Base-by-base conservation (phyloP, 768 basidiomycete species). In the Boletellus emodensis region DNA sequence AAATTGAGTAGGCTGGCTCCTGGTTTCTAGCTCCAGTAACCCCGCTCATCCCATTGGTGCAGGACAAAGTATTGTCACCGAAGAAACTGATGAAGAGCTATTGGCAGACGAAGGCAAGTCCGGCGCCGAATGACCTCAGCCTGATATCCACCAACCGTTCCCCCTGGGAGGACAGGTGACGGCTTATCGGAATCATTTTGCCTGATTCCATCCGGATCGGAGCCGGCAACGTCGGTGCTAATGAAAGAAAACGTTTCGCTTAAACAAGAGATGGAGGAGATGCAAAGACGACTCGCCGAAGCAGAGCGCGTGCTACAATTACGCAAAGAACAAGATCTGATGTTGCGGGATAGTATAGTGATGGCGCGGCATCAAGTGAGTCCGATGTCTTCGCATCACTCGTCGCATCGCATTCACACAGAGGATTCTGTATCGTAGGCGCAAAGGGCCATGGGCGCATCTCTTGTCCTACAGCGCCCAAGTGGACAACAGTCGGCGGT, bases 181-280 rank as follows among this genome's bases (percentile, higher is more conserved):
- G 84, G 87, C 30, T 75, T 89, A 49, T 85, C 89, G 1, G 90
- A 87, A 55, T 91, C 89, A 0, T 91, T 90, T 63, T 88, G 77
- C 56, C 63, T 92, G 33, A 78, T 92, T 41, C 85, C 89, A 0
- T 78, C 80, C 6, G 82, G 78, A 30, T 68, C 78, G 26, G 83
- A 83, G 44, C 64, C 77, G 6, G 70, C 80, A 28, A 65, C 74
- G 4, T 64, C 72, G 15, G 65, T 67, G 1, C 69, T 90, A 32
- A 81, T 78, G 64, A 81, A 77, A 63, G 89, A 93, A 63, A 93
- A 93, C 55, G 62, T 66, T 1, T 60, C 72, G 8, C 75, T 93
- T 10, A 87, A 80, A 61, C 67, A 72, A 5, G 84, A 90, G 54
- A 61, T 86, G 4, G 80, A 81, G 12, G 66, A 70, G 8, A 69